Conservation (phyloP, 2,329 filamentous ascomycete species). For the Ascomycota sp. region DNA sequence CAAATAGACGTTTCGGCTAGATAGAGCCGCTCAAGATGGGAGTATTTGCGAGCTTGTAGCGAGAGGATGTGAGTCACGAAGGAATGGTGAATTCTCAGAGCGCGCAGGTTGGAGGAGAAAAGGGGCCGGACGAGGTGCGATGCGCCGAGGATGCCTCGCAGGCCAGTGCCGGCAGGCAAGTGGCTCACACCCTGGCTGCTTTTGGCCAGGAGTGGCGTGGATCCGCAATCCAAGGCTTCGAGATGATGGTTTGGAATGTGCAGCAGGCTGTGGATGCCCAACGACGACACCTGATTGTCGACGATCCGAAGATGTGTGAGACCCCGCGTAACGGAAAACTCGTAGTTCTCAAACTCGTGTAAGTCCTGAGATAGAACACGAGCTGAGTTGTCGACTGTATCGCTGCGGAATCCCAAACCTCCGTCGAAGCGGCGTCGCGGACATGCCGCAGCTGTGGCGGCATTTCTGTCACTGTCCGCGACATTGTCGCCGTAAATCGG, state of each 20-base stretch:
- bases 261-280: slow-evolving; percentile 21
- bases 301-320: slow-evolving; percentile 33
- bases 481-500: slow-evolving; percentile 16
- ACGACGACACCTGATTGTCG: slow-evolving; percentile 22
- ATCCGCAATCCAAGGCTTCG: slow-evolving; percentile 29
- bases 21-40: slow-evolving; percentile 14
- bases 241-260: slow-evolving; percentile 21
- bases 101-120: slow-evolving; percentile 28
- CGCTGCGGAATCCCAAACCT: slow-evolving; percentile 4
- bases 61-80: slow-evolving; percentile 31
- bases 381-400: slow-evolving; percentile 9
- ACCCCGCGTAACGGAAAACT: slow-evolving; percentile 11
- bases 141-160: slow-evolving; percentile 22
- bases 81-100: slow-evolving; percentile 35
- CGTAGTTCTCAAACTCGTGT: slow-evolving; percentile 4
- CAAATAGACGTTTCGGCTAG: slow-evolving; percentile 23
- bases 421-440: slow-evolving; percentile 11
- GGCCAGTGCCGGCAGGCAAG: slow-evolving; percentile 11
- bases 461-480: too few relatives aligned
- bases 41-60: slow-evolving; percentile 16
- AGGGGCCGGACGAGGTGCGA: slow-evolving; percentile 28
- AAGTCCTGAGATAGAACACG: slow-evolving; percentile 5
- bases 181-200: slow-evolving; percentile 1
- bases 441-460: slow-evolving; percentile 2
- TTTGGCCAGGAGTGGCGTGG: slow-evolving; percentile 11